Conservation (phyloP, 257 asterid genomes). For the Thymus mandschuricus region DNA sequence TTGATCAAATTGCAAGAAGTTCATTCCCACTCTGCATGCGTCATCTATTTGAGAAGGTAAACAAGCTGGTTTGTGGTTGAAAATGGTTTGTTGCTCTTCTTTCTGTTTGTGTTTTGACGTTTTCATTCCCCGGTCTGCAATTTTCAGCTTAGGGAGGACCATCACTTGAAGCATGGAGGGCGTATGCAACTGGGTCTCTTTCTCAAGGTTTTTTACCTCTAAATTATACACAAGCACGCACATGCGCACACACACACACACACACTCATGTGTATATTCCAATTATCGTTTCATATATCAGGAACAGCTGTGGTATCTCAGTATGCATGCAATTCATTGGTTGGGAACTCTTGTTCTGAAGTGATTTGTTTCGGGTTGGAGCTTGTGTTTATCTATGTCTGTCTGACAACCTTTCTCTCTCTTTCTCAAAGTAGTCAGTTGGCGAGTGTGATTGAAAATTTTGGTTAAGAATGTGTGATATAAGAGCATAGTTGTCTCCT, state of each 20-base stretch:
- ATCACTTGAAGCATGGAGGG: conserved; percentile 98
- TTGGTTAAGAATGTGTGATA: conserved; percentile 1
- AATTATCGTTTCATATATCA: not conserved
- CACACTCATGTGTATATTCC: not conserved
- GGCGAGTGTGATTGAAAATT: not conserved
- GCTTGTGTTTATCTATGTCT: not conserved
- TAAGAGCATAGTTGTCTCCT: conserved; percentile 4
- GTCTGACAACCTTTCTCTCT: not conserved
- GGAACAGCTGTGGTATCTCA: conserved; percentile 20
- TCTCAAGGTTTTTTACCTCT: conserved; percentile 71
- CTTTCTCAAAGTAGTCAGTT: not conserved
- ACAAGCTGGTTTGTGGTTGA: conserved; percentile 24
- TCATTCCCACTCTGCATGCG: conserved; percentile 99
- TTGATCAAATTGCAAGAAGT: conserved; percentile 84
- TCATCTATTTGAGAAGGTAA: conserved; percentile 90
- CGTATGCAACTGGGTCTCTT: conserved; percentile 93
- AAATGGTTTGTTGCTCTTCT: conserved; percentile 21
- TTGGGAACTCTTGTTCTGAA: conserved; percentile 4
- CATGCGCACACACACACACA: no score
- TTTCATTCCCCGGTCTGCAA: conserved; percentile 24
- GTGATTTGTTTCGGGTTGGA: conserved; percentile 19
- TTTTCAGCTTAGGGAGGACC: conserved; percentile 91
- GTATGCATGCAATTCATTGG: conserved; percentile 8
- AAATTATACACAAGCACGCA: not conserved
- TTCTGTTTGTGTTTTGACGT: not conserved